Evolutionary conservation across 495 filamentous ascomycete species (phyloP).

Genomic region (Podospora comata): DNA sequence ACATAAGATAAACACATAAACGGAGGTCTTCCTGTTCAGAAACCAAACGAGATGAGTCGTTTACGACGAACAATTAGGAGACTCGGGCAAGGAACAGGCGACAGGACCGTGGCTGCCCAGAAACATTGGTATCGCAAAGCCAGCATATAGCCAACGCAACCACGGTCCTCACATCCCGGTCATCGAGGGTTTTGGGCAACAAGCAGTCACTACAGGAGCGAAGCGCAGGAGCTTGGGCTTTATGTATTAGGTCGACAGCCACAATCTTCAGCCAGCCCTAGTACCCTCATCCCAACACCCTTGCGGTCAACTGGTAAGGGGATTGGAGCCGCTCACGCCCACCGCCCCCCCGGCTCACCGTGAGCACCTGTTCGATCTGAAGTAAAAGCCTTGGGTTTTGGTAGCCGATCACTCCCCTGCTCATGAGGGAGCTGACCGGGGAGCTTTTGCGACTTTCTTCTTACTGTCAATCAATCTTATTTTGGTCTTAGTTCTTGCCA

Average conservation of each 20-base stretch:
- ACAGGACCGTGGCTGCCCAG: no score
- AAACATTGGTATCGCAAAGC: no score
- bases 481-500: background rate
- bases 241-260: background rate
- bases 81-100: no score
- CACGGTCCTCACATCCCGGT: no score
- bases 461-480: background rate
- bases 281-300: background rate
- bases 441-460: background rate
- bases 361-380: background rate
- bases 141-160: no score
- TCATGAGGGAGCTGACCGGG: no score
- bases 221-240: background rate
- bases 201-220: background rate
- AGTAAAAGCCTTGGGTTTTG: background rate
- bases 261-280: background rate
- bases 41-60: no score
- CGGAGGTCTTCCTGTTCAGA: no score
- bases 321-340: background rate
- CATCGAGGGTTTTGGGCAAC: background rate
- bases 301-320: background rate
- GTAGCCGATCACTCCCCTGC: no score
- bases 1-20: no score
- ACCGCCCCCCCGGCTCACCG: no score
- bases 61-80: no score